Percentiles rank a stretch among this genome's conserved stretches.
Conservation (phyloP, 345 rosid genomes). For the Eucalyptus cladocalyx region DNA sequence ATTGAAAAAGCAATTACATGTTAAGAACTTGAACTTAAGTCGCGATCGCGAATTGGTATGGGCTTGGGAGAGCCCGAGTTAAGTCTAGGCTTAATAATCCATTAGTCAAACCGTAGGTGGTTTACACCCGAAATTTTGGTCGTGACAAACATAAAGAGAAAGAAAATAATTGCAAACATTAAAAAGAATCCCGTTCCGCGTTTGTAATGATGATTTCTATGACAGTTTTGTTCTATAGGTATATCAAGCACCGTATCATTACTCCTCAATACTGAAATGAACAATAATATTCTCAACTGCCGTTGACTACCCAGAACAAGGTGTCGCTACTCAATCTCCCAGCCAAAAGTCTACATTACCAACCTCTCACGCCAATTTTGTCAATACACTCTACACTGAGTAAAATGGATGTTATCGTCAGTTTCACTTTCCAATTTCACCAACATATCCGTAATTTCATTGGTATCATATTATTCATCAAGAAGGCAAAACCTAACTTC, state of each 20-base stretch:
- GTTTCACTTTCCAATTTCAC: not conserved
- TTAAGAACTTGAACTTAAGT: no score
- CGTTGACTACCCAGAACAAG: not conserved
- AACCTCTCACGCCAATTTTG: not conserved
- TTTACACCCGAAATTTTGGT: no score
- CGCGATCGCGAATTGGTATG: no score
- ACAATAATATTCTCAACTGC: not conserved
- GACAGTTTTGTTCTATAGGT: not conserved
- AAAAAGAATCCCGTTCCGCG: not conserved
- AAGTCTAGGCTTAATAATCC: no score
- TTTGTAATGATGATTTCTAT: not conserved
- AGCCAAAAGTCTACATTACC: not conserved
- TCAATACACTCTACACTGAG: not conserved
- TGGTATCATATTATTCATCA: not conserved
- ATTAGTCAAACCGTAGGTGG: no score
- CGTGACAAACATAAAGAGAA: not conserved
- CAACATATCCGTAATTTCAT: not conserved
- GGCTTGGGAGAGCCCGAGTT: no score
- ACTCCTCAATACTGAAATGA: not conserved
- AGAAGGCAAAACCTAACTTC: not conserved
- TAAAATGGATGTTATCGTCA: not conserved
- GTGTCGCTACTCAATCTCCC: not conserved
- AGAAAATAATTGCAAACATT: not conserved
- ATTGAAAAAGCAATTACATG: no score
- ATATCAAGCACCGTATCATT: not conserved